phyloP scores from a whole-genome alignment of 148 eudicot species.

The Bassia scoparia region DNA sequence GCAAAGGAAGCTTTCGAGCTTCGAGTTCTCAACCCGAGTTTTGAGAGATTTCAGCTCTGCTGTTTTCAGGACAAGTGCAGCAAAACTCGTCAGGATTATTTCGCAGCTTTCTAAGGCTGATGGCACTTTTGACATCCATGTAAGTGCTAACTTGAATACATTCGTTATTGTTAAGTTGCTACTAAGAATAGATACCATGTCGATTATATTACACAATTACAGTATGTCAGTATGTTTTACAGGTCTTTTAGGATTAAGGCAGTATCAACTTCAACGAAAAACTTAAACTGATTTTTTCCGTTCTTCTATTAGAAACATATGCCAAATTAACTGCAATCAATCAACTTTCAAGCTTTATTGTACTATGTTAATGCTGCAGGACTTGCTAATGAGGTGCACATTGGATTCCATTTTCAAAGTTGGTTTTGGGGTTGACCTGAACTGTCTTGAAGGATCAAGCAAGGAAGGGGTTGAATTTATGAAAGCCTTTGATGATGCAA shows the following conservation, averaged over 20 bases:
- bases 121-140: constrained; percentile 56
- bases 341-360: background rate
- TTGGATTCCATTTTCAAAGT: constrained; percentile 79
- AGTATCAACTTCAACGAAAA: too few species aligned
- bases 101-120: constrained; percentile 23
- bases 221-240: too few species aligned
- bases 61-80: constrained; percentile 57
- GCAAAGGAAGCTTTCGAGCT: constrained; percentile 70
- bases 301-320: too few species aligned
- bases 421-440: constrained; percentile 76
- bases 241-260: background rate
- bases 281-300: too few species aligned
- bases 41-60: constrained; percentile 66
- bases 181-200: background rate
- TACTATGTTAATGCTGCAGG: constrained; percentile 35
- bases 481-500: constrained; percentile 76
- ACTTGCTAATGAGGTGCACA: constrained; percentile 57
- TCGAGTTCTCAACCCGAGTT: constrained; percentile 69
- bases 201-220: too few species aligned
- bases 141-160: constrained; percentile 21
- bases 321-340: too few species aligned
- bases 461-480: constrained; percentile 48
- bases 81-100: constrained; percentile 38
- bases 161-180: background rate
- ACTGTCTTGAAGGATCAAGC: constrained; percentile 64